phyloP scores from a whole-genome alignment of 108 stramenopile species.

The Hondaea fermentalgiana region DNA sequence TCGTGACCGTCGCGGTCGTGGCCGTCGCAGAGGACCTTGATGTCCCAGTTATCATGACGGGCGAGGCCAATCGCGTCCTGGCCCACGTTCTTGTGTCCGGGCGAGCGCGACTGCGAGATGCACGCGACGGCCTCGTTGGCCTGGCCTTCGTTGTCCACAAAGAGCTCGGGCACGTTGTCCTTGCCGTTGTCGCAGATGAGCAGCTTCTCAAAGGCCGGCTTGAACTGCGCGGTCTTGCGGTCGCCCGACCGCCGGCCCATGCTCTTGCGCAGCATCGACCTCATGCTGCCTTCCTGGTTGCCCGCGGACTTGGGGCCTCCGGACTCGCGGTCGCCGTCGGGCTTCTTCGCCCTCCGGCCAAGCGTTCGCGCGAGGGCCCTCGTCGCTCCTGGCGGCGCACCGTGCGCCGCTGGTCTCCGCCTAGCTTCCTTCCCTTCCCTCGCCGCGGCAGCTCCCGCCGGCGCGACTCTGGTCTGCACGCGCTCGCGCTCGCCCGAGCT shows the following conservation, averaged over 20 bases:
- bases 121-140: neutral
- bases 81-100: neutral
- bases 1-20: neutral
- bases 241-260: neutral
- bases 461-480: no score
- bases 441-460: no score
- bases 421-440: no score
- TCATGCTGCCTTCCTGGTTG: neutral
- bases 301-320: no score
- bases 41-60: neutral
- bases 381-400: no score
- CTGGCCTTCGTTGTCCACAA: neutral
- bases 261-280: neutral
- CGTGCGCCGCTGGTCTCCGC: no score
- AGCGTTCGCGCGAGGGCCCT: no score
- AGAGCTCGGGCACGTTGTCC: neutral
- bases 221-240: neutral
- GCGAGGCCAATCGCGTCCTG: neutral
- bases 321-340: no score
- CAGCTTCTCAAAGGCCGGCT: neutral
- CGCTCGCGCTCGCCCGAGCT: no score
- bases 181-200: constrained; percentile 8
- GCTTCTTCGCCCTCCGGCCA: no score
- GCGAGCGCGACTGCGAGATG: constrained; percentile 1
- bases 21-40: constrained; percentile 8